phyloP scores from a whole-genome alignment of 345 rosid genomes.

The Gossypium sturtianum region DNA sequence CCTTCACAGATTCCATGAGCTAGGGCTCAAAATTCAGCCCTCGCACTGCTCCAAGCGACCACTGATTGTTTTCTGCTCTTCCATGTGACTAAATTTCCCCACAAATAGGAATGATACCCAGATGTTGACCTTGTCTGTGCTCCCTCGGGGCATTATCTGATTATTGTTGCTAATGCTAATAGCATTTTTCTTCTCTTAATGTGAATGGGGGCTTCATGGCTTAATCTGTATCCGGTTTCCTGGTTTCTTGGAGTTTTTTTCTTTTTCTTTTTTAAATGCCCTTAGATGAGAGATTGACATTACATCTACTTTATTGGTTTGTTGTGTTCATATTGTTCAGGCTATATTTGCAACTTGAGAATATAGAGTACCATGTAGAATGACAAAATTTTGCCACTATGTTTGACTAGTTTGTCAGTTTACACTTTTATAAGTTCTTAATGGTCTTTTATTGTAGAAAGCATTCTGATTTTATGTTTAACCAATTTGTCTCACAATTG shows the following conservation, averaged over 20 bases:
- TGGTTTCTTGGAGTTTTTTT: background rate
- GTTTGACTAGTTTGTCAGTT: background rate
- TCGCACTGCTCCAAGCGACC: background rate
- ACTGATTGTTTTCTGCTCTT: too few species aligned
- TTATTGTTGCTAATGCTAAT: background rate
- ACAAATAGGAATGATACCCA: too few species aligned
- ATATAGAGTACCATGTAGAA: background rate
- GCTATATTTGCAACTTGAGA: background rate
- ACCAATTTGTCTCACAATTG: conserved; percentile 4
- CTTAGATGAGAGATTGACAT: background rate
- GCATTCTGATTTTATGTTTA: conserved; percentile 3
- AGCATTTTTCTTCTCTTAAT: background rate
- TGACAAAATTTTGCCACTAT: background rate
- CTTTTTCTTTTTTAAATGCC: background rate
- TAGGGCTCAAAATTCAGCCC: background rate
- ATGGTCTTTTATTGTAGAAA: background rate
- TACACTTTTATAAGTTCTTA: background rate
- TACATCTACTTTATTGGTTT: background rate
- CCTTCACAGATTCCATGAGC: background rate
- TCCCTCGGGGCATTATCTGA: background rate
- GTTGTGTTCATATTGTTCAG: background rate
- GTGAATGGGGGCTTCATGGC: background rate
- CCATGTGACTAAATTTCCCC: background rate
- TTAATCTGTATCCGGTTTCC: background rate
- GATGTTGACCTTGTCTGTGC: too few species aligned